A percentile compares a stretch with the other conserved stretches of the same genome.
Conservation (phyloP, 805 yeast genomes). For the Candida bentonensis region DNA sequence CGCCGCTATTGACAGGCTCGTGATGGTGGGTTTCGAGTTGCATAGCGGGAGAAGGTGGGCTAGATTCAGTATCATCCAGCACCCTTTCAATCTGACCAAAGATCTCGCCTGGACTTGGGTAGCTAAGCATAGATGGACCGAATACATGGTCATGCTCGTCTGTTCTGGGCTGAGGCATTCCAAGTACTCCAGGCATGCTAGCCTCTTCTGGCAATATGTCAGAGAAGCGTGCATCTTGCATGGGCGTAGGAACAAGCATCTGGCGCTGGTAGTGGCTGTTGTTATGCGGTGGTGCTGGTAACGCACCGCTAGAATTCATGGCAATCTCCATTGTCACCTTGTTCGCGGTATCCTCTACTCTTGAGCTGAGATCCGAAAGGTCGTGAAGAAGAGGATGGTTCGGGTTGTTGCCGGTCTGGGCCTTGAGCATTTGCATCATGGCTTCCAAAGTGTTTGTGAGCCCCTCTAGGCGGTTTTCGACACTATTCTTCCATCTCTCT, state of each 20-base stretch:
- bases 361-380: neutral
- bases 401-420: slow-evolving; percentile 5
- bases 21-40: too few species aligned
- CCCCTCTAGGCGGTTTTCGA: slow-evolving; percentile 26
- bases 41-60: too few species aligned
- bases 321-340: slow-evolving; percentile 1
- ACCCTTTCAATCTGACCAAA: neutral
- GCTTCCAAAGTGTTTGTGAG: slow-evolving; percentile 28
- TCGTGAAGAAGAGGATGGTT: neutral
- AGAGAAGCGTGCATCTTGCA: too few species aligned
- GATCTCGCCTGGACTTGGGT: slow-evolving; percentile 2
- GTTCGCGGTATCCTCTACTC: neutral
- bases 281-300: too few species aligned
- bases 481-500: slow-evolving; percentile 22
- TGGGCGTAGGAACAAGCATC: too few species aligned
- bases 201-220: too few species aligned
- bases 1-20: slow-evolving; percentile 23
- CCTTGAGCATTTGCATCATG: slow-evolving; percentile 24
- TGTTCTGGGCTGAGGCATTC: too few species aligned
- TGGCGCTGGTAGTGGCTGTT: too few species aligned
- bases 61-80: too few species aligned
- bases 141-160: too few species aligned
- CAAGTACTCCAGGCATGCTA: too few species aligned
- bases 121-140: slow-evolving; percentile 1
- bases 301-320: too few species aligned